These are phyloP conservation scores for Fusarium chaquense DNA, from an alignment of 2,329 filamentous ascomycete genomes.

Conservation along the genomic window DNA sequence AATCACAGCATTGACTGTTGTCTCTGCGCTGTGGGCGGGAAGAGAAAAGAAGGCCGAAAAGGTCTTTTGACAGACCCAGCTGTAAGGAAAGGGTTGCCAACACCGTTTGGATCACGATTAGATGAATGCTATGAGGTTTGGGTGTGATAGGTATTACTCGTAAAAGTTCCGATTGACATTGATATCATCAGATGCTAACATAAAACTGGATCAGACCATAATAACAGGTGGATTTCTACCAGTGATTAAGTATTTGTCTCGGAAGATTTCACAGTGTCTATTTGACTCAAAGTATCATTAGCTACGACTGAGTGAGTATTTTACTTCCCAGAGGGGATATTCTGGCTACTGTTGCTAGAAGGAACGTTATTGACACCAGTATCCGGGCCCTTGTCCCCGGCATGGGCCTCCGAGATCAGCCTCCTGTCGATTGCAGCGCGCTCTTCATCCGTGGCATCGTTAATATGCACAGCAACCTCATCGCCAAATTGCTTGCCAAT, in stretches of 20 bases:
- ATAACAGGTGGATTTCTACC: not conserved
- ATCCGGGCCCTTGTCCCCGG: not conserved
- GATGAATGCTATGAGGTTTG: not conserved
- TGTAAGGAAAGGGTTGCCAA: not conserved
- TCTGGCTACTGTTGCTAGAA: constrained; percentile 24
- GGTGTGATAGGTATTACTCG: not conserved
- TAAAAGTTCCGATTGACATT: not conserved
- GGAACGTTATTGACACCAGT: not conserved
- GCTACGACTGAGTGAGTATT: not conserved
- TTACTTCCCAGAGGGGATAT: not conserved
- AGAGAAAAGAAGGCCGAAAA: not conserved
- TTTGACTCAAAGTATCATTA: not conserved
- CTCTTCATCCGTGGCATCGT: constrained; percentile 55
- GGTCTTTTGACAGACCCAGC: not conserved
- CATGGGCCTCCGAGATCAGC: not conserved
- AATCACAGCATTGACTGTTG: not conserved
- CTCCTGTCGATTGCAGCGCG: constrained; percentile 23
- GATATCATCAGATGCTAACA: not conserved
- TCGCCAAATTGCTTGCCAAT: constrained; percentile 58
- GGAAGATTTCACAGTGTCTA: not conserved
- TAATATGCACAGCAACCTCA: constrained; percentile 61
- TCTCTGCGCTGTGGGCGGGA: not conserved
- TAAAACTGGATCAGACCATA: no score
- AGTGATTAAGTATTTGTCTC: not conserved
- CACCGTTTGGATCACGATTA: not conserved